A percentile compares a stretch with the other conserved stretches of the same genome.
phyloP scores from a whole-genome alignment of 2,329 filamentous ascomycete species.

The Aspergillus niger region DNA sequence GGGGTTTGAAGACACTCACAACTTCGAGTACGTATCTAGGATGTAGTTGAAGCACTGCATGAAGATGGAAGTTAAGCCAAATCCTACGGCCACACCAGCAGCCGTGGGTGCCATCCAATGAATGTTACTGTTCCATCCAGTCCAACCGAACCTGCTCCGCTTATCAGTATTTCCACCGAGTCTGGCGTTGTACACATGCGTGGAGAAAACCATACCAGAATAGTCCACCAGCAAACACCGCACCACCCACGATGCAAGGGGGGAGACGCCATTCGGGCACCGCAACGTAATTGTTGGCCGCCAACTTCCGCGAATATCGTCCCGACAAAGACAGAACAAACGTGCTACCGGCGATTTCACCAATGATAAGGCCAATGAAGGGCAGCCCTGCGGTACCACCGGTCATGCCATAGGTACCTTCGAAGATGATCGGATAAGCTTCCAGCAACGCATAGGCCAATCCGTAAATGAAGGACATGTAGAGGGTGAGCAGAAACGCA shows the following conservation, averaged over 20 bases:
- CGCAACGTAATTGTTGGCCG: constrained; percentile 21
- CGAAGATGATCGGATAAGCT: constrained; percentile 26
- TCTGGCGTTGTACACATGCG: neutral
- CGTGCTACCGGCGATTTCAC: constrained; percentile 17
- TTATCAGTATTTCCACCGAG: neutral
- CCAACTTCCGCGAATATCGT: constrained; percentile 20
- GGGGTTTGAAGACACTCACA: constrained; percentile 13
- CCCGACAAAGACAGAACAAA: constrained; percentile 22
- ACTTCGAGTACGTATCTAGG: constrained; percentile 23
- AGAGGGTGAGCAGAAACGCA: constrained; percentile 27
- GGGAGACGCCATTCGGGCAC: constrained; percentile 29
- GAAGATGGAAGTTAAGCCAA: constrained; percentile 28
- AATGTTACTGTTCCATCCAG: constrained; percentile 20
- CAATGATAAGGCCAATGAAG: constrained; percentile 26
- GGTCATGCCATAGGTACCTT: constrained; percentile 20
- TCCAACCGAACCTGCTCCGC: constrained; percentile 29
- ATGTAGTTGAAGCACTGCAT: constrained; percentile 28
- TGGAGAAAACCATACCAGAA: constrained; percentile 21
- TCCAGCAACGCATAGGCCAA: constrained; percentile 24
- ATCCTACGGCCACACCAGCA: constrained; percentile 24
- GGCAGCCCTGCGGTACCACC: constrained; percentile 20
- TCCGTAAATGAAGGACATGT: constrained; percentile 28
- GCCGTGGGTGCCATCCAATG: constrained; percentile 29
- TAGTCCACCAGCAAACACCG: constrained; percentile 24
- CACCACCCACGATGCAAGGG: constrained; percentile 24